Conservation (phyloP, 23 red algal genomes). For the Chondrus crispus region DNA sequence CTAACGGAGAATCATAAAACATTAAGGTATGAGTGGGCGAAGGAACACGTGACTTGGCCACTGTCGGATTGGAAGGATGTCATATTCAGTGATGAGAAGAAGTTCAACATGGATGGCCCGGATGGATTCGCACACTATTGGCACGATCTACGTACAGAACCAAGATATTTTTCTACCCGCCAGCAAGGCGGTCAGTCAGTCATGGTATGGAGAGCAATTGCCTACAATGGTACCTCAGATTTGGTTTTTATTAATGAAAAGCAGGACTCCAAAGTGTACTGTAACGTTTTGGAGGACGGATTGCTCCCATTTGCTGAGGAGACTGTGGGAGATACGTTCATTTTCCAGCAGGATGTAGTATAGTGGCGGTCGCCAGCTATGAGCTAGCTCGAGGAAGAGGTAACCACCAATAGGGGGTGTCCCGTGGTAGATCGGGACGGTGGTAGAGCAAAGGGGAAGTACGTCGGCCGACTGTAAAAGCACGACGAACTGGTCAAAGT, state of each 20-base stretch:
- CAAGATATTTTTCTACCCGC: neutral
- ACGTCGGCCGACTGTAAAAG: too few species aligned
- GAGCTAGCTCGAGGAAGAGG: too few species aligned
- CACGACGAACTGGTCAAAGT: too few species aligned
- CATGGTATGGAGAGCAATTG: neutral
- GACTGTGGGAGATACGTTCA: neutral
- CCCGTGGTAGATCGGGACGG: too few species aligned
- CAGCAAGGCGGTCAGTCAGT: neutral
- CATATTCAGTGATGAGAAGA: neutral
- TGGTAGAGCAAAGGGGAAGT: too few species aligned
- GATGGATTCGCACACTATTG: neutral
- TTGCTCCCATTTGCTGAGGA: neutral
- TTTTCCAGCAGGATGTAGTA: neutral
- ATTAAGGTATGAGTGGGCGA: neutral
- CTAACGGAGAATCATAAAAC: neutral
- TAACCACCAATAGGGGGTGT: too few species aligned
- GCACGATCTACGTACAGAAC: slow-evolving; percentile 1
- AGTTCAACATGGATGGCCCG: neutral
- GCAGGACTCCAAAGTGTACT: neutral
- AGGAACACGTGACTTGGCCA: neutral
- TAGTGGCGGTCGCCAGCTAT: too few species aligned
- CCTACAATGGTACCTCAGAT: neutral
- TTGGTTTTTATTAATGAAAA: neutral
- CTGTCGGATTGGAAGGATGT: neutral
- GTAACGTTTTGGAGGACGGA: neutral